Evolutionary conservation across 768 basidiomycete species (phyloP), one percentile per base, ranked within the genome.

Genomic region (Mycena indigotica): DNA sequence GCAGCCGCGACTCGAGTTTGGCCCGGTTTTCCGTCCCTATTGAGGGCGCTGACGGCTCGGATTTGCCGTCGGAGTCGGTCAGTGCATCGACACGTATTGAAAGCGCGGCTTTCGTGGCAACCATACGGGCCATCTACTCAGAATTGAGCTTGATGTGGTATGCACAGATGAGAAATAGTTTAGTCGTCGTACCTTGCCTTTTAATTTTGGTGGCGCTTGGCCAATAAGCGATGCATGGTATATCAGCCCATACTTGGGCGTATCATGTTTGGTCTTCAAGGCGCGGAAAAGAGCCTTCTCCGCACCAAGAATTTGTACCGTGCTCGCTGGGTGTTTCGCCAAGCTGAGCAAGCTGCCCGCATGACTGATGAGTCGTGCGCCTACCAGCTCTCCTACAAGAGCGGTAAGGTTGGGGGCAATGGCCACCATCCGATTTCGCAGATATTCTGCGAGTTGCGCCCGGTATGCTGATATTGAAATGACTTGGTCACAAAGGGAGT

Each of bases 181-280:
- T 4, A 50, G 8, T 2, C 17, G 59, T n/a, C 78, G 66, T 48
- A 88, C 90, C 79, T 98, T 99, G 67, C 96, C 96, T 81, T 98
- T 99, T 64, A 98, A 83, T 76, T 98, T 98, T 57, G 93, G 93
- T 39, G 96, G 93, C 46, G 96, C 95, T 79, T 97, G 95, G 29
- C 96, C 96, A 64, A 98, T 91, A 53, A 99, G 82, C 1, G 95
- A 97, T 35, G 96, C 93, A 77, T 98, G 97, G 76, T 98, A 99
- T 66, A 99, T 98, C n/a, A 98, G 80, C 60, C 97, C 97, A 69
- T 99, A 98, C 77, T 99, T 99, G 24, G 96, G 95, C 59, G 96
- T 98, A 77, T 98, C 96, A 62, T 98, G 93, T 82, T 98, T 99
- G 45, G 96, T 98, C 79, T 99, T 99, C 58, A 99, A 82, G 1